Evolutionary conservation across 345 rosid species (phyloP).

Genomic region (Bruguiera gymnorhiza): DNA sequence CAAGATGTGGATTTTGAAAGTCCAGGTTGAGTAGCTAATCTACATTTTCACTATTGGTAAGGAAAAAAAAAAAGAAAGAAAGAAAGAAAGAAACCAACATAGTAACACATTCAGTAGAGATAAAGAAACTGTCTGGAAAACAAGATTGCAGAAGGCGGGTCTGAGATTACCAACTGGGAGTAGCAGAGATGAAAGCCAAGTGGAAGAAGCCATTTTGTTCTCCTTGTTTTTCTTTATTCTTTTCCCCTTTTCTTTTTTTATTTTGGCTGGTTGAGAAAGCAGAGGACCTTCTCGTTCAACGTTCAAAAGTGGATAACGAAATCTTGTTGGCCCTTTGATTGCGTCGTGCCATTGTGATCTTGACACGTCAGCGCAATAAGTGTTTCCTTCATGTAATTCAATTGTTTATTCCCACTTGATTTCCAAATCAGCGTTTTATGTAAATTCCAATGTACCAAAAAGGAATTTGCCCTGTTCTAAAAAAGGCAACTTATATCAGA

Average conservation of each 20-base stretch:
- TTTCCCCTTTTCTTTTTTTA: no score
- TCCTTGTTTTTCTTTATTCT: neutral
- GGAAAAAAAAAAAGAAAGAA: neutral
- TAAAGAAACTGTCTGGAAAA: neutral
- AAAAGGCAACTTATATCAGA: no score
- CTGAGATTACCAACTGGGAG: conserved; percentile 31
- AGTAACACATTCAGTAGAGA: neutral
- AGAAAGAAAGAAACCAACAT: neutral
- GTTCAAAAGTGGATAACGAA: conserved; percentile 15
- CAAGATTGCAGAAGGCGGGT: neutral
- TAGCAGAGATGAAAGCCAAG: conserved; percentile 1
- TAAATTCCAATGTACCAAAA: no score
- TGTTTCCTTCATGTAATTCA: no score
- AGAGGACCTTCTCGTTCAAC: neutral
- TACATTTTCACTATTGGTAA: neutral
- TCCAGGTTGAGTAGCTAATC: neutral
- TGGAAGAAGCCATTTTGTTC: conserved; percentile 4
- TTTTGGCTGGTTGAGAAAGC: no score
- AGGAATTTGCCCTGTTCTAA: no score
- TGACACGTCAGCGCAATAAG: neutral
- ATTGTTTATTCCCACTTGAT: no score
- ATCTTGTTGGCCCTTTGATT: neutral
- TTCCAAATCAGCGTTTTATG: no score
- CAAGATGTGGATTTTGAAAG: neutral
- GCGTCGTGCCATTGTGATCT: neutral